phyloP scores from a whole-genome alignment of 106 monocot genomes.

The Alisma plantagoaquatica region DNA sequence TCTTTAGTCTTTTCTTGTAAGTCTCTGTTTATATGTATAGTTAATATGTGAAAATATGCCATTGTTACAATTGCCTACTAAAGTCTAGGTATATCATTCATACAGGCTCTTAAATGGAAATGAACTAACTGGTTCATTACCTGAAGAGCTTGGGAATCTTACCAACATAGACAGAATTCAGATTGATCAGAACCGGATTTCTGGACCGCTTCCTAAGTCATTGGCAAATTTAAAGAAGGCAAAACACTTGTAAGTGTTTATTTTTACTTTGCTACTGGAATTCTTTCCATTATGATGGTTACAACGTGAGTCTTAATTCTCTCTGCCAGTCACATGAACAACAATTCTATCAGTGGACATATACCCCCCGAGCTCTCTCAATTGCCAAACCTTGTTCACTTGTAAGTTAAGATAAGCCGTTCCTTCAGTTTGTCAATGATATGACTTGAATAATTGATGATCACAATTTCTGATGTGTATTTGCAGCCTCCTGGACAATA shows the following conservation, averaged over 20 bases:
- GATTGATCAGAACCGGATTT: slow-evolving; percentile 90
- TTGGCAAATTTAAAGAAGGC: slow-evolving; percentile 74
- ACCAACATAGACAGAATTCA: slow-evolving; percentile 79
- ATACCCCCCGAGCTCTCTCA: slow-evolving; percentile 75
- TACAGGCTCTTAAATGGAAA: slow-evolving; percentile 97
- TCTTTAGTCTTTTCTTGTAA: no score
- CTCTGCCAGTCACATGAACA: slow-evolving; percentile 92
- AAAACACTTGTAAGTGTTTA: slow-evolving; percentile 86
- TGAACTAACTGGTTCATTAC: slow-evolving; percentile 69
- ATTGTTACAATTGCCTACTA: no score
- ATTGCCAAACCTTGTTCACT: slow-evolving; percentile 75
- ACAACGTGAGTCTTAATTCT: background rate
- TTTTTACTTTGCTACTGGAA: slow-evolving; percentile 7
- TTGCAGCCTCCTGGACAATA: slow-evolving; percentile 96
- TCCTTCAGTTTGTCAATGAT: no score
- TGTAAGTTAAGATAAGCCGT: no score
- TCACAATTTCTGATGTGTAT: no score
- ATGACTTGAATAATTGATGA: no score
- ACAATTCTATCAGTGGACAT: slow-evolving; percentile 90
- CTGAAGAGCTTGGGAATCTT: slow-evolving; percentile 82
- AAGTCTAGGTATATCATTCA: slow-evolving; percentile 10
- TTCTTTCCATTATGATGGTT: background rate
- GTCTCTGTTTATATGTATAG: no score
- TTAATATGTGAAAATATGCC: no score
- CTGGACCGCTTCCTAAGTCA: slow-evolving; percentile 76